Evolutionary conservation across 306 rosid genomes (phyloP).

Genomic region (Oemleria cerasiformis): DNA sequence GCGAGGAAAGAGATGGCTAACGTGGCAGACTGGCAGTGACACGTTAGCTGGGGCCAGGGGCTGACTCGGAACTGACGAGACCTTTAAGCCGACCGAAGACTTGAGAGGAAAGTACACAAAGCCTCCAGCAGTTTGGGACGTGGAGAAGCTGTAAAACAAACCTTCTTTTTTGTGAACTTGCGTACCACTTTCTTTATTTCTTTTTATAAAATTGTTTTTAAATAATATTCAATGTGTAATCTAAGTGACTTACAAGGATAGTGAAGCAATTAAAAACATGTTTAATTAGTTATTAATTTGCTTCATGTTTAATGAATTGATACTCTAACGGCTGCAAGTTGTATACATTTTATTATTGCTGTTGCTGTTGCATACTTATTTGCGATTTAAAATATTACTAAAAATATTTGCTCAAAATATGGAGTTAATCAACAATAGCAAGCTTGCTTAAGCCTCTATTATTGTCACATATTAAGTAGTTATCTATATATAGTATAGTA

Average conservation of each 20-base stretch:
- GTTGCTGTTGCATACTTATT: too few species aligned
- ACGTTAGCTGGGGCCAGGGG: background rate
- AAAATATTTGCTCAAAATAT: too few species aligned
- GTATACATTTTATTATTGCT: too few species aligned
- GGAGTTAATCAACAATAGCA: too few species aligned
- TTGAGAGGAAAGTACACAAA: background rate
- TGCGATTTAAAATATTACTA: too few species aligned
- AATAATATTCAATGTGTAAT: background rate
- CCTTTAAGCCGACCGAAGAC: background rate
- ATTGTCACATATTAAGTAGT: too few species aligned
- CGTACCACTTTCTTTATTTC: background rate
- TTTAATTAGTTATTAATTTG: background rate
- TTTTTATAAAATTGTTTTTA: background rate
- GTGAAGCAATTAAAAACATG: background rate
- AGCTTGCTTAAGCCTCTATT: too few species aligned
- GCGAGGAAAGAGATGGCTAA: background rate
- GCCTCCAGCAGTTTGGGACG: constrained; percentile 13
- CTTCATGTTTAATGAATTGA: too few species aligned
- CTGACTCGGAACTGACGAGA: background rate
- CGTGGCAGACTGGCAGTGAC: constrained; percentile 9
- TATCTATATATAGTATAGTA: too few species aligned
- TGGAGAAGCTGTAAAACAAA: background rate
- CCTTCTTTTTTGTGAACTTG: background rate
- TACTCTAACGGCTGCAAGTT: too few species aligned
- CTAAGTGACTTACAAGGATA: background rate